Evolutionary conservation across 148 eudicot genomes (phyloP).

Genomic region (Polygonum aviculare): DNA sequence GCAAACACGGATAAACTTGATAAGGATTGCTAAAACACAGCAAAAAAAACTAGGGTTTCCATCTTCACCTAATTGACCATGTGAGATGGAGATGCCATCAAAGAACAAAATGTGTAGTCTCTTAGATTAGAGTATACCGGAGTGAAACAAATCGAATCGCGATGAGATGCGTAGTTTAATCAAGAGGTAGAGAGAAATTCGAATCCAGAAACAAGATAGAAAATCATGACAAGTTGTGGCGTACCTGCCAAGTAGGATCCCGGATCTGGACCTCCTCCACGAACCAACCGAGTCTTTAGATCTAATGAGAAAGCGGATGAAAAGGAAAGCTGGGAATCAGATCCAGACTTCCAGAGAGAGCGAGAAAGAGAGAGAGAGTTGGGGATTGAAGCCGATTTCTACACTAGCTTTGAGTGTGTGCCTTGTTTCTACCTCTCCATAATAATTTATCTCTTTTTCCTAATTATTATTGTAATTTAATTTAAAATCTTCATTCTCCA

Average conservation of each 20-base stretch:
- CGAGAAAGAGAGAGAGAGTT: not conserved
- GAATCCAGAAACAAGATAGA: not conserved
- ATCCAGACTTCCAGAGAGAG: no score
- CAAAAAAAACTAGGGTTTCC: not conserved
- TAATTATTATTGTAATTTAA: no score
- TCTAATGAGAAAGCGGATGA: not conserved
- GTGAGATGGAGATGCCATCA: not conserved
- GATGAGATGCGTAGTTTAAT: not conserved
- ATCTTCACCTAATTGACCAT: not conserved
- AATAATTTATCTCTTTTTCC: no score
- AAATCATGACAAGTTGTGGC: not conserved
- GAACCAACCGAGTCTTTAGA: not conserved
- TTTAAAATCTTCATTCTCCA: not conserved
- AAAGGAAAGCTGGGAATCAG: not conserved
- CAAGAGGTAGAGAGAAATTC: not conserved
- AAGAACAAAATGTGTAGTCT: no score
- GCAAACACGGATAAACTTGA: no score
- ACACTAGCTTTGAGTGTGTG: no score
- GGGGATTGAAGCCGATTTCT: not conserved
- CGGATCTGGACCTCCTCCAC: slow-evolving; percentile 1
- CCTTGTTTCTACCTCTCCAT: no score
- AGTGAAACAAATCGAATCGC: not conserved
- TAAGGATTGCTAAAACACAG: no score
- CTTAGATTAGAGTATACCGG: no score
- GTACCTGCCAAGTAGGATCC: not conserved